phyloP scores from a whole-genome alignment of 345 rosid species.

The Syzygium oleosum region DNA sequence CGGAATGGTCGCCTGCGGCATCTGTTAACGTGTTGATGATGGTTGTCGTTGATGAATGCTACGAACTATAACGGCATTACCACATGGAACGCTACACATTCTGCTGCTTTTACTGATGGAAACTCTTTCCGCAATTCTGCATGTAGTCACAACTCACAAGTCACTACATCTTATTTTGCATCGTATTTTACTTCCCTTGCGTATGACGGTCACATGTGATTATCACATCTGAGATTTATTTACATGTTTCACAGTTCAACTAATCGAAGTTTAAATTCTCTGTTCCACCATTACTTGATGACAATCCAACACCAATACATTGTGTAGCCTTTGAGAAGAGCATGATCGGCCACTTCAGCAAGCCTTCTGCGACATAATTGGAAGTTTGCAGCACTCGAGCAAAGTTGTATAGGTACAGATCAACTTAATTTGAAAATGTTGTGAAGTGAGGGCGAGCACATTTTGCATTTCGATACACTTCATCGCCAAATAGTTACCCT shows the following conservation, averaged over 20 bases:
- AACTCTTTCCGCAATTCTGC: background rate
- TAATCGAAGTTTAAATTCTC: background rate
- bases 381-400: background rate
- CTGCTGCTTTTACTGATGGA: background rate
- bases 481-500: background rate
- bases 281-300: background rate
- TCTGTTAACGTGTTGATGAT: too few relatives aligned
- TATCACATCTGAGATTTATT: background rate
- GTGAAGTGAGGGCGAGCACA: background rate
- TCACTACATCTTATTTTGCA: background rate
- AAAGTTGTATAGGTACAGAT: background rate
- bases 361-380: background rate
- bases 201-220: background rate
- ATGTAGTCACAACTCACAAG: background rate
- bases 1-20: background rate
- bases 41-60: background rate
- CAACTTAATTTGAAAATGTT: background rate
- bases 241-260: background rate
- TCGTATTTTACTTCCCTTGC: background rate
- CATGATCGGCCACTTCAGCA: background rate
- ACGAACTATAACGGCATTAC: background rate
- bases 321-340: background rate
- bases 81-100: background rate
- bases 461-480: background rate
- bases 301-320: background rate